Conservation (phyloP, 371 early-diverging fungal species). For the Mucor ambiguus region DNA sequence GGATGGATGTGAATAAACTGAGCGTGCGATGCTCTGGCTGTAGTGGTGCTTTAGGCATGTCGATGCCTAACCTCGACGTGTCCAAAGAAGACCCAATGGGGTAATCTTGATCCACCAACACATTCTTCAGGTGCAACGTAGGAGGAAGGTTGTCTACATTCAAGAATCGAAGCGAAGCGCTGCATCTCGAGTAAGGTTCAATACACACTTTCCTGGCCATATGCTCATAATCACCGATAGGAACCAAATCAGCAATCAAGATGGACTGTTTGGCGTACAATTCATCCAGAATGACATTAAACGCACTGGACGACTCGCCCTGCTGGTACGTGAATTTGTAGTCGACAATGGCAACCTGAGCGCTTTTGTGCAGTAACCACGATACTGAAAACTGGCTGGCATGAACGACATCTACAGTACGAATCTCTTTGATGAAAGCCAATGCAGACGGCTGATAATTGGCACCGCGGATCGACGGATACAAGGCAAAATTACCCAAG, state of each 20-base stretch:
- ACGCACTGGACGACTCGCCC: not conserved
- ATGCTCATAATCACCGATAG: slow-evolving; percentile 2
- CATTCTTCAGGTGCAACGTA: not conserved
- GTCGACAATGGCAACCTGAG: not conserved
- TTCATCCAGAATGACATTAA: slow-evolving; percentile 2
- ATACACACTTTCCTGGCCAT: slow-evolving; percentile 1
- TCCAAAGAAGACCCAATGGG: slow-evolving; percentile 2
- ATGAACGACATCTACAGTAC: not conserved
- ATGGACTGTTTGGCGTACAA: slow-evolving; percentile 1
- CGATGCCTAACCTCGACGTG: not conserved
- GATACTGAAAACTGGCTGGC: slow-evolving; percentile 13
- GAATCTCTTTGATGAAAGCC: slow-evolving; percentile 10
- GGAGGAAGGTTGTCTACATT: slow-evolving; percentile 8
- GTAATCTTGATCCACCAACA: not conserved
- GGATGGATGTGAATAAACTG: not conserved
- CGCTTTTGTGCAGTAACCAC: not conserved
- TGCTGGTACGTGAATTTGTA: slow-evolving; percentile 2
- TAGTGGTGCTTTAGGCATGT: not conserved
- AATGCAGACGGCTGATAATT: not conserved
- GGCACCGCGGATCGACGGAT: not conserved
- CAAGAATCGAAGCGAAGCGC: slow-evolving; percentile 15
- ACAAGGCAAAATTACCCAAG: slow-evolving; percentile 7
- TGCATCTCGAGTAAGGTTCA: slow-evolving; percentile 8
- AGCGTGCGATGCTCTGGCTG: not conserved
- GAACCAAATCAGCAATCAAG: slow-evolving; percentile 17